Base-by-base conservation (phyloP, 2,329 filamentous ascomycete species). In the Immersiporthe knoxdaviesiana region DNA sequence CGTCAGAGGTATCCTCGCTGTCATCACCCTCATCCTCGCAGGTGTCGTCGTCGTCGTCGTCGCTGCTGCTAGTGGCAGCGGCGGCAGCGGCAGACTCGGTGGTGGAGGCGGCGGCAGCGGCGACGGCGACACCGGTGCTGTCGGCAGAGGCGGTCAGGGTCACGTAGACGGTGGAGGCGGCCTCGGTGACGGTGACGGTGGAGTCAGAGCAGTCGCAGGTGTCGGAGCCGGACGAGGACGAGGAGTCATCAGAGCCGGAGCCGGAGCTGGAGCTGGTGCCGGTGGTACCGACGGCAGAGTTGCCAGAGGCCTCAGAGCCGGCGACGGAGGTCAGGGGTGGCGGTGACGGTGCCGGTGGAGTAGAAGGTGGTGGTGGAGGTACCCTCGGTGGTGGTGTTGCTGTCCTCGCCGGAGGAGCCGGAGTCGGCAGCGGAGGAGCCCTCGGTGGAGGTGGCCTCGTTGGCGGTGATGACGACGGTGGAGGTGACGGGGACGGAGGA, bases 141-240 rank as follows among this genome's bases (percentile, higher is more conserved):
- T 58, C 66, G 56, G 54, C 10, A 7, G 68, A 27, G 47, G 37
- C 56, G 32, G 59, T 61, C 37, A 73, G 59, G 61, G 72, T 73
- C 63, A 73, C 66, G 66, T 72, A 73, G 71, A 73, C 74, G 35
- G 73, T 73, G 65, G 72, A 69, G 35, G 74, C 73, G 21, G 74
- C 71, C 47, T 69, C 71, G 11, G 74, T 74, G 50, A 72, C 70
- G 18, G 72, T 72, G 59, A 67, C 67, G 52, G 67, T 71, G 70
- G 70, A 37, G 37, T 12, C 64, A 18, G 72, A 69, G 66, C 63
- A 63, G n/a, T 68, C 65, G 61, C 52, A 41, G 35, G 59, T 35
- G 54, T 27, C 59, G 37, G 69, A 47, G 63, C 52, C 65, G 5
- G 52, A 30, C 24, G n/a, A 27, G 12, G 52, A n/a, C n/a, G n/a